Conservation (phyloP, 257 asterid species). For the Scutellaria galericulata region DNA sequence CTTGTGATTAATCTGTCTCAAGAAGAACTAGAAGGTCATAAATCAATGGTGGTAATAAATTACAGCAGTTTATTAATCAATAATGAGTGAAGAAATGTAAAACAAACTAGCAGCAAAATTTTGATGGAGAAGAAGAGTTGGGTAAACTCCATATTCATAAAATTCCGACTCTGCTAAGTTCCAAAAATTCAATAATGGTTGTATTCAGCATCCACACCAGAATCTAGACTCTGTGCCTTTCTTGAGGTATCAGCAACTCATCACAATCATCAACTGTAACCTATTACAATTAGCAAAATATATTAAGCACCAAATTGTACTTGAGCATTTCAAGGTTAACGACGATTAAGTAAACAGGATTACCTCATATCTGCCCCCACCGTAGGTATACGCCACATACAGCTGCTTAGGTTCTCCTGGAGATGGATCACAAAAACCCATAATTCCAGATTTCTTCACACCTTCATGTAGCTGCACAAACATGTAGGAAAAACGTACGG, state of each 20-base stretch:
- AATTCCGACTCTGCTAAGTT: too few species aligned
- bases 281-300: slow-evolving; percentile 47
- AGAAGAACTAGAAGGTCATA: too few species aligned
- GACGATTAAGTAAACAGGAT: not conserved
- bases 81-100: too few species aligned
- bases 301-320: slow-evolving; percentile 16
- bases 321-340: slow-evolving; percentile 10
- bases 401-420: slow-evolving; percentile 85
- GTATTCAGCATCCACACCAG: slow-evolving; percentile 10
- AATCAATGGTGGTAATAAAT: too few species aligned
- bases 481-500: not conserved
- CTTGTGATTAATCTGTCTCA: too few species aligned
- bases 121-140: too few species aligned
- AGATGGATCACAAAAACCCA: slow-evolving; percentile 99
- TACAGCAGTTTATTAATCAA: too few species aligned
- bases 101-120: too few species aligned
- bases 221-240: slow-evolving; percentile 55
- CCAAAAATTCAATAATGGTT: not conserved
- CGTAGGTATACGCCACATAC: slow-evolving; percentile 66
- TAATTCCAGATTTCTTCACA: slow-evolving; percentile 90
- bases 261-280: slow-evolving; percentile 74
- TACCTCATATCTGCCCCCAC: slow-evolving; percentile 71
- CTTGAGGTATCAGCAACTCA: slow-evolving; percentile 75
- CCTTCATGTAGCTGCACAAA: slow-evolving; percentile 84
- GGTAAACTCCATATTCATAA: too few species aligned